Evolutionary conservation across 805 yeast species (phyloP), one percentile per base, ranked within the genome.

Genomic region (Lipomyces yamadae): DNA sequence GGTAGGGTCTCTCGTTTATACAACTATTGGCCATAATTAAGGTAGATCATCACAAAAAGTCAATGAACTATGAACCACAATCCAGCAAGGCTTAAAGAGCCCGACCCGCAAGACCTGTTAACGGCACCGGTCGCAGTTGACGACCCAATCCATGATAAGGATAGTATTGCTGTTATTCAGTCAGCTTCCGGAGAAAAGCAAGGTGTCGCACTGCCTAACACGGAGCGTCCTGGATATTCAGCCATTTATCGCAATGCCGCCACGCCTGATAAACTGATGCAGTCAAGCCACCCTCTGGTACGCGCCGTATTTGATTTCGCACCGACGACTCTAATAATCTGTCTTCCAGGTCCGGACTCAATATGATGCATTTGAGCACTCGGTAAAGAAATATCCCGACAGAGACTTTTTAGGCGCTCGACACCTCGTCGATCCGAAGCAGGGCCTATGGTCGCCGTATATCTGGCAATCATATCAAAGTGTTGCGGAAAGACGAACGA

Each of bases 191-290:
- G 76, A 33, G 70, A 74, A 60, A 67, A 72, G 30, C 83, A 80
- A 72, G 80, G 81, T 5, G 75, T 74, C 0, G 75, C 81, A 7
- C 58, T 84, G 1, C 82, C 85, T 0, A 79, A 80, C 32, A 69
- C 82, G 11, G 74, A 74, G 42, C 73, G 77, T 63, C 78, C 78
- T 1, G 88, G 87, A 5, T 83, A 76, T 74, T 84, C 89, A 34
- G 81, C 84, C 1, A 74, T 84, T 7, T 88, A 81, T 73, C 78
- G 91, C 63, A 85, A 81, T 71, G 75, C 76, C 11, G 71, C 76
- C 13, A 70, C 79, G 4, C 75, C 78, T 18, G 79, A 76, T 33
- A 71, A 73, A 13, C 70, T 77, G 30, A 50, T 76, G 11, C 69
- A 75, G 55, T 55, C 73, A 11, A 62, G 79, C 58, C 76, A 79